Conservation (phyloP, 2,329 filamentous ascomycete species). For the Tolypocladium tundrense region DNA sequence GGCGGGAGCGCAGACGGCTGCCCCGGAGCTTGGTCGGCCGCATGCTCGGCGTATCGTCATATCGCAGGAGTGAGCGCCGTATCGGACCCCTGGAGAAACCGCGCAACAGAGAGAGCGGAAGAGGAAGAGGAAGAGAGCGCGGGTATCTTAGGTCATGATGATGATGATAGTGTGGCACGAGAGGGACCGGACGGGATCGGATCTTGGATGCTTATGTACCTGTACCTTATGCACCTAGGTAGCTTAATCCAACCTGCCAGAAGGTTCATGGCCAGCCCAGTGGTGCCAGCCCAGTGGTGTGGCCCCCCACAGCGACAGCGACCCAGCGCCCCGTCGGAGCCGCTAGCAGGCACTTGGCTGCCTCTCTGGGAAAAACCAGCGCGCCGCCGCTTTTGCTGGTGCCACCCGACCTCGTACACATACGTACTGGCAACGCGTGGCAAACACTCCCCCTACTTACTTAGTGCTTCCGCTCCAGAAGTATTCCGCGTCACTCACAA, state of each 20-base stretch:
- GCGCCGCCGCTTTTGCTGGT: not conserved
- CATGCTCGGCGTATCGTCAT: conserved; percentile 10
- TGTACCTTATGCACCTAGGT: not conserved
- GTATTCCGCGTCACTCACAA: no score
- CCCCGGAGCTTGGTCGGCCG: conserved; percentile 14
- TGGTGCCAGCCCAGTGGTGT: not conserved
- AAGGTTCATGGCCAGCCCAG: not conserved
- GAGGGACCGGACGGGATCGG: not conserved
- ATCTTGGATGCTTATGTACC: not conserved
- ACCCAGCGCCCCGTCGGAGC: not conserved
- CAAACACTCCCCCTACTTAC: no score
- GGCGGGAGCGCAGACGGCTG: conserved; percentile 31
- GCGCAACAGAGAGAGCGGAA: not conserved
- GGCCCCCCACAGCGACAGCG: not conserved
- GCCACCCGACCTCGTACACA: not conserved
- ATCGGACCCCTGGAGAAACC: not conserved
- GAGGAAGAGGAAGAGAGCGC: not conserved
- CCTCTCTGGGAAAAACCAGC: not conserved
- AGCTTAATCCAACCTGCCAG: not conserved
- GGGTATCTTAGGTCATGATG: not conserved
- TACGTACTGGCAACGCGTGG: no score
- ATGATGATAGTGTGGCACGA: not conserved
- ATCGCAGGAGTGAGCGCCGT: conserved; percentile 1
- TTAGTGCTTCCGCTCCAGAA: no score
- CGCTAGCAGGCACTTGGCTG: not conserved